These are phyloP conservation scores for Diplodia seriata DNA, from an alignment of 2,329 filamentous ascomycete species.

Conservation along the genomic window DNA sequence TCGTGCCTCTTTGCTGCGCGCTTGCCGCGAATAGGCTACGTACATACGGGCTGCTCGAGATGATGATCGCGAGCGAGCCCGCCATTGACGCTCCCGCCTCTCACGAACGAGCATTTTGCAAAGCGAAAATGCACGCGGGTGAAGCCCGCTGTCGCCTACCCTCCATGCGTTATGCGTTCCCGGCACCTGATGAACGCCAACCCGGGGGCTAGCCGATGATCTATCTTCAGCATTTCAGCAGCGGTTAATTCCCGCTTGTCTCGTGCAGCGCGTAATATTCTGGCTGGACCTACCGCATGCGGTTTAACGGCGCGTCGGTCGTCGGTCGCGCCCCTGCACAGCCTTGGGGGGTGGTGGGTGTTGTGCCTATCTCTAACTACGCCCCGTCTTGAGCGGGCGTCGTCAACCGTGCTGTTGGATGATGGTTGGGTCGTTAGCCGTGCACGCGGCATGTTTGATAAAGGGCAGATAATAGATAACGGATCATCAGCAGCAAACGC, in stretches of 20 bases:
- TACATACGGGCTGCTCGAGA: background rate
- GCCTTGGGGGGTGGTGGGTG: no score
- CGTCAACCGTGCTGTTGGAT: background rate
- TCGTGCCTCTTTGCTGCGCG: background rate
- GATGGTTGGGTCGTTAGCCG: background rate
- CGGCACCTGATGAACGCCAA: background rate
- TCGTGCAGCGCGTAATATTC: background rate
- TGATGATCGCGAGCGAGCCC: background rate
- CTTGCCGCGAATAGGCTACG: background rate
- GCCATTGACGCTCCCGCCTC: conserved; percentile 26
- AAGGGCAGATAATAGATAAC: conserved; percentile 17
- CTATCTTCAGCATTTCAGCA: background rate
- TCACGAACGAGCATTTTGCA: conserved; percentile 2
- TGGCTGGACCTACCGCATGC: conserved; percentile 24
- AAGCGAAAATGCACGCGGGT: no score
- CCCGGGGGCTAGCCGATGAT: background rate
- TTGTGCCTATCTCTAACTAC: no score
- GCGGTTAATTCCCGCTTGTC: no score
- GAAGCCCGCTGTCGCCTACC: no score
- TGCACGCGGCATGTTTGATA: conserved; percentile 10
- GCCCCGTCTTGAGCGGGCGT: background rate
- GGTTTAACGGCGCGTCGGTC: background rate
- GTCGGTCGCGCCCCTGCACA: no score
- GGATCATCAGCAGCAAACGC: conserved; percentile 8
- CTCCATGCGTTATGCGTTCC: background rate